phyloP scores from a whole-genome alignment of 1,284 basidiomycete genomes.

The Austroboletus rostrupii region DNA sequence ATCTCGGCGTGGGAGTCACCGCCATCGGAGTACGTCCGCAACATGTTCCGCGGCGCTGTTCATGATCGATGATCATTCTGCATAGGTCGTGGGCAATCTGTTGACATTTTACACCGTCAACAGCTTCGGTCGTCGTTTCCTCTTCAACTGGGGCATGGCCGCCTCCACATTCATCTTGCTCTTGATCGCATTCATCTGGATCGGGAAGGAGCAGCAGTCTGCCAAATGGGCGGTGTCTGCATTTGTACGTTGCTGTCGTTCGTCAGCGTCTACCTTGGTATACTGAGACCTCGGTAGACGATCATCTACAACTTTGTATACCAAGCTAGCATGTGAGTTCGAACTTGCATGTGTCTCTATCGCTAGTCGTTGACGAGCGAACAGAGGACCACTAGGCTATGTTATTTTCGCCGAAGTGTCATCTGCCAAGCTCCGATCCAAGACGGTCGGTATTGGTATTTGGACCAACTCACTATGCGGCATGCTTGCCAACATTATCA shows the following conservation, averaged over 20 bases:
- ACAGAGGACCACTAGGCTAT: slow-evolving; percentile 26
- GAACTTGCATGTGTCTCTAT: not conserved
- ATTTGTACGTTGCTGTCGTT: slow-evolving; percentile 16
- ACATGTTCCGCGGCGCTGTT: not conserved
- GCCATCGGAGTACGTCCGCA: slow-evolving; percentile 22
- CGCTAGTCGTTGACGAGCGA: not conserved
- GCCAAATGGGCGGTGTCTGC: slow-evolving; percentile 23
- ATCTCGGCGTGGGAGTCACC: slow-evolving; percentile 26
- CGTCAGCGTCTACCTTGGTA: not conserved
- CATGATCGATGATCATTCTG: not conserved
- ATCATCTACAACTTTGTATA: slow-evolving; percentile 28
- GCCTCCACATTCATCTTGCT: slow-evolving; percentile 23
- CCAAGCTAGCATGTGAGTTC: slow-evolving; percentile 21
- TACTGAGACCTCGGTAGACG: slow-evolving; percentile 13
- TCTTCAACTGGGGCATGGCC: slow-evolving; percentile 30
- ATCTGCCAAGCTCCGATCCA: slow-evolving; percentile 30
- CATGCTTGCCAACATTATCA: slow-evolving; percentile 21
- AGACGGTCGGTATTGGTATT: slow-evolving; percentile 28
- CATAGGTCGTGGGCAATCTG: slow-evolving; percentile 25
- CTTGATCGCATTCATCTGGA: slow-evolving; percentile 29
- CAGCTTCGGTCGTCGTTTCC: slow-evolving; percentile 22
- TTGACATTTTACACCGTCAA: slow-evolving; percentile 27
- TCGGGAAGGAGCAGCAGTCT: slow-evolving; percentile 7
- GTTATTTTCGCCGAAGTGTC: slow-evolving; percentile 30
- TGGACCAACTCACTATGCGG: slow-evolving; percentile 23